Percentiles rank a stretch among this genome's conserved stretches.
Conservation (phyloP, 2,329 filamentous ascomycete species). For the Aspergillus luchuensis region DNA sequence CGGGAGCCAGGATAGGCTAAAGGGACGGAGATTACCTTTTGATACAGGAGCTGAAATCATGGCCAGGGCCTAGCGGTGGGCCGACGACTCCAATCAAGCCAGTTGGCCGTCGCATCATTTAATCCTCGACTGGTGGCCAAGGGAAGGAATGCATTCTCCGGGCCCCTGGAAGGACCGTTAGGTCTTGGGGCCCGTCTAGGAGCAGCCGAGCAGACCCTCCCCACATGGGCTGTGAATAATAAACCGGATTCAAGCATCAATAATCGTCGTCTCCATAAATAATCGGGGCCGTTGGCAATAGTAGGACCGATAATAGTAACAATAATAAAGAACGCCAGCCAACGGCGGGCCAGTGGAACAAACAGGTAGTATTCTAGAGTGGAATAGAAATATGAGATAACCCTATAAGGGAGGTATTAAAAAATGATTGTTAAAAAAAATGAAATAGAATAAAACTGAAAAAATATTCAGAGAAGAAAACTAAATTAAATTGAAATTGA, state of each 20-base stretch:
- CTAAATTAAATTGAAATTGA: too few relatives aligned
- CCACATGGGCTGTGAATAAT: conserved; percentile 5
- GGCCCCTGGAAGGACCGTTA: conserved; percentile 2
- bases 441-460: neutral
- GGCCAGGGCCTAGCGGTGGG: neutral
- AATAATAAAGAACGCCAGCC: conserved; percentile 7
- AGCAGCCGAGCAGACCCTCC: neutral
- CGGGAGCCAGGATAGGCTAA: conserved; percentile 25
- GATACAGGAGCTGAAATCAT: conserved; percentile 11
- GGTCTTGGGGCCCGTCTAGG: neutral
- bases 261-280: neutral
- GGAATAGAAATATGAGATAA: neutral
- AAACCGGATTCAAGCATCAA: neutral
- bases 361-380: conserved; percentile 8
- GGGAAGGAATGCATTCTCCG: neutral
- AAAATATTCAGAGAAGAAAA: neutral
- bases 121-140: neutral
- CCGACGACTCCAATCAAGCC: neutral
- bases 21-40: conserved; percentile 15
- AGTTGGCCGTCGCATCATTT: neutral
- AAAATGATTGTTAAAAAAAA: neutral
- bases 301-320: conserved; percentile 9
- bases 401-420: neutral
- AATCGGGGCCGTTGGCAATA: conserved; percentile 8
- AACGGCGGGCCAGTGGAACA: conserved; percentile 11